Conservation (phyloP, 495 filamentous ascomycete genomes). For the Pyrenula aspistea region DNA sequence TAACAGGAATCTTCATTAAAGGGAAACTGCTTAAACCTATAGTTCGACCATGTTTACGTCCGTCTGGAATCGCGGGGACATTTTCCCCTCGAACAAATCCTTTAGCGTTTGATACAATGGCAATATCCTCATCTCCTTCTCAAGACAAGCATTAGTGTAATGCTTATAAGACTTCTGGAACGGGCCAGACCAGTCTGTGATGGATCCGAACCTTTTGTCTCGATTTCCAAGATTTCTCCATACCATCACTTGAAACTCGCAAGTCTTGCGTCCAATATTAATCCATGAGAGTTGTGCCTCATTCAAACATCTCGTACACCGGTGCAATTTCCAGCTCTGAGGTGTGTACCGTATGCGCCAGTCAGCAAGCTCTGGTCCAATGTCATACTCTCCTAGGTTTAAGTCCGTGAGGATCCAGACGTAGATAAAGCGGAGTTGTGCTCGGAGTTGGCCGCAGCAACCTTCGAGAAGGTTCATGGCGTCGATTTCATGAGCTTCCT, state of each 20-base stretch:
- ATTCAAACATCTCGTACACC: background rate
- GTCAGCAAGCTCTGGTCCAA: background rate
- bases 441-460: background rate
- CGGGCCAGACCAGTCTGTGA: background rate
- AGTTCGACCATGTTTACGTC: background rate
- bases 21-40: background rate
- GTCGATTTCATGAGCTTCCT: background rate
- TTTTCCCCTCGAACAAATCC: background rate
- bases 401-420: background rate
- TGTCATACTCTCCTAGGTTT: background rate
- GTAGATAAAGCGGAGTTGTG: background rate
- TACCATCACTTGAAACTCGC: background rate
- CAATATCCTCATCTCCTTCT: background rate
- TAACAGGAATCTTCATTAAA: background rate
- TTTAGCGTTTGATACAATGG: background rate
- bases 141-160: background rate
- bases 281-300: background rate
- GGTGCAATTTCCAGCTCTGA: background rate
- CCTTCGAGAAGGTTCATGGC: background rate
- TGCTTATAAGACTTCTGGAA: background rate
- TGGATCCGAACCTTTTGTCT: background rate
- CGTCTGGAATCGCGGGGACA: background rate
- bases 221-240: background rate
- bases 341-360: background rate
- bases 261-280: background rate